Base-by-base conservation (phyloP, 805 yeast species). In the Saturnispora hagleri region DNA sequence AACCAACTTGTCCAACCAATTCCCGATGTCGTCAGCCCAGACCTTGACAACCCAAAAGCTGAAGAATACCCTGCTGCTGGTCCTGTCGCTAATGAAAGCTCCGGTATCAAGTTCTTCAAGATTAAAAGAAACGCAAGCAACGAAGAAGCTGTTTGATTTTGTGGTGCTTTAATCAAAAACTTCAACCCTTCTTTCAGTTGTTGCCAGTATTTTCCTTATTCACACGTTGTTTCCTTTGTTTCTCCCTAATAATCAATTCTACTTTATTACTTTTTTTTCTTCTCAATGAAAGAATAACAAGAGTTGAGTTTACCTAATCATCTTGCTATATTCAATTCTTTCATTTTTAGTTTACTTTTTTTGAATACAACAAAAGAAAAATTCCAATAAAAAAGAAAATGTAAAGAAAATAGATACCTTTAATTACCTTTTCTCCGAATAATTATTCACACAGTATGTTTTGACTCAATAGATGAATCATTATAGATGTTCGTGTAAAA, bases 101-200 rank as follows among this genome's bases (percentile, higher is more conserved):
- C 58, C 2, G 90, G 90, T 46, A 84, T 85, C 61, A 81, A 86
- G 68, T 85, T 84, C 69, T 85, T 84, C 74, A 84, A 82, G 61
- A 82, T 85, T 55, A 82, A 83, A 70, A 81, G 79, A 63, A 74
- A 73, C 52, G n/a, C 33, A 22, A 69, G 69, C 48, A 72, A 71
- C 55, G 77, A 74, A 58, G 69, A 67, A 48, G 64, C 68, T 9
- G 43, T 64, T 20, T 43, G 41, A 41, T 33, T 22, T 41, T 7
- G 17, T 31, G 10, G 15, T 33, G 7, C 10, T 31, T 20, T 28
- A 28, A 31, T 17, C 15, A 8, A 24, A 17, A 17, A 18, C 20
- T 6, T 7, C 27, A 8, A 35, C 33, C 17, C 20, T 44, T 24
- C n/a, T 46, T 26, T 34, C 4, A 18, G 17, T 20, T 34, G 34